These are phyloP conservation scores for Plantago elongata DNA, from an alignment of 257 asterid species.

Conservation along the genomic window DNA sequence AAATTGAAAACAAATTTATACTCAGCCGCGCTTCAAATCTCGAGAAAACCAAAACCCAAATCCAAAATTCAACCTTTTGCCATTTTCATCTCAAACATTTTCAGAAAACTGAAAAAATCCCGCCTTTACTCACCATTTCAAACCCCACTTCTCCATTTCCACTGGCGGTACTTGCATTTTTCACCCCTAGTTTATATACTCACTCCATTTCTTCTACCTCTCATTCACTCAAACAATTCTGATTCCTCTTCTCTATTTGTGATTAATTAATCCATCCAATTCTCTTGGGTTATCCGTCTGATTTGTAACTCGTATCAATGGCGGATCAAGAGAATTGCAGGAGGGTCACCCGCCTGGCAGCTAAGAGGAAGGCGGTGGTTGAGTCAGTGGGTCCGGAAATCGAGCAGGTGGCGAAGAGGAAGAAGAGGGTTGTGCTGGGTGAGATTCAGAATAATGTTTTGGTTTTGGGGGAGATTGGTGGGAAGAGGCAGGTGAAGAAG, in stretches of 20 bases:
- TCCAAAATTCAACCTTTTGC: neutral
- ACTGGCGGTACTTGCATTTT: neutral
- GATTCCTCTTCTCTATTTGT: neutral
- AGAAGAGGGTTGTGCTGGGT: conserved; percentile 73
- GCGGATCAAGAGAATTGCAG: conserved; percentile 53
- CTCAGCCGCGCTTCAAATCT: neutral
- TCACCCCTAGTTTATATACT: neutral
- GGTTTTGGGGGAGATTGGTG: conserved; percentile 21
- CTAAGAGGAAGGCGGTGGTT: conserved; percentile 68
- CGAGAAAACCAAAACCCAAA: neutral
- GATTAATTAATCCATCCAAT: too few relatives aligned
- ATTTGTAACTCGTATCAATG: conserved; percentile 29
- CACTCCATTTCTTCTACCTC: neutral
- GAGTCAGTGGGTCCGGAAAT: conserved; percentile 18
- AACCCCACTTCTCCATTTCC: neutral
- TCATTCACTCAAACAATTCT: conserved; percentile 4
- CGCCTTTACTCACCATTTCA: neutral
- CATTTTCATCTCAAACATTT: conserved; percentile 1
- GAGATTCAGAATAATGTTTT: conserved; percentile 54
- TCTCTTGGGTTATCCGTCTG: conserved; percentile 6
- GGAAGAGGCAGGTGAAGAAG: conserved; percentile 31
- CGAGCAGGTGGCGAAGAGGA: conserved; percentile 43
- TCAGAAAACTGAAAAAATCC: conserved; percentile 1
- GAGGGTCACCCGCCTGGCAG: conserved; percentile 74
- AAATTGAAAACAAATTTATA: neutral